Conservation (phyloP, 106 monocot species). For the Iris macrosiphon region DNA sequence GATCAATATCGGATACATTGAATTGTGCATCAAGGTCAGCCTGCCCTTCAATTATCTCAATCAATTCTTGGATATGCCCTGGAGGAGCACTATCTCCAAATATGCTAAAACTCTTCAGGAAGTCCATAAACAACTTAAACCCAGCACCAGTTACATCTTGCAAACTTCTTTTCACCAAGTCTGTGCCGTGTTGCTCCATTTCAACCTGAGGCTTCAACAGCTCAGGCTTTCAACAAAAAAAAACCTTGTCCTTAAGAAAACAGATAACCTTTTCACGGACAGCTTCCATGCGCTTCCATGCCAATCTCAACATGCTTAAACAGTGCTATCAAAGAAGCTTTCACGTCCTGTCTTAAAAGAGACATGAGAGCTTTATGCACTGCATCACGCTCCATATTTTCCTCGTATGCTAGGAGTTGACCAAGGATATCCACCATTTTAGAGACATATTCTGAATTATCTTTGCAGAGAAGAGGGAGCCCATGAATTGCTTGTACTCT, state of each 20-base stretch:
- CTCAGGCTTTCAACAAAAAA: conserved; percentile 74
- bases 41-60: conserved; percentile 93
- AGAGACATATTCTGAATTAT: conserved; percentile 83
- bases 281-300: conserved; percentile 67
- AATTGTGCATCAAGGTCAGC: conserved; percentile 97
- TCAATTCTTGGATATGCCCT: conserved; percentile 83
- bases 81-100: conserved; percentile 72
- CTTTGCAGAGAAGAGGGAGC: conserved; percentile 96
- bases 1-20: no score
- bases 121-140: conserved; percentile 97
- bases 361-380: conserved; percentile 96
- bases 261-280: conserved; percentile 91
- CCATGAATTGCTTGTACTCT: conserved; percentile 96
- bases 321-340: conserved; percentile 86
- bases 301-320: conserved; percentile 84
- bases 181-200: conserved; percentile 93
- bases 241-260: conserved; percentile 95
- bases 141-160: conserved; percentile 97
- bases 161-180: conserved; percentile 90
- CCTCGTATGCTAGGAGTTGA: conserved; percentile 82
- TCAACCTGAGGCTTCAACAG: conserved; percentile 88
- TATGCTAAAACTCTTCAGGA: conserved; percentile 83
- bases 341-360: conserved; percentile 88
- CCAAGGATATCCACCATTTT: conserved; percentile 95
- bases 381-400: conserved; percentile 99